phyloP scores from a whole-genome alignment of 148 eudicot species.

The Pouteria glomerata region DNA sequence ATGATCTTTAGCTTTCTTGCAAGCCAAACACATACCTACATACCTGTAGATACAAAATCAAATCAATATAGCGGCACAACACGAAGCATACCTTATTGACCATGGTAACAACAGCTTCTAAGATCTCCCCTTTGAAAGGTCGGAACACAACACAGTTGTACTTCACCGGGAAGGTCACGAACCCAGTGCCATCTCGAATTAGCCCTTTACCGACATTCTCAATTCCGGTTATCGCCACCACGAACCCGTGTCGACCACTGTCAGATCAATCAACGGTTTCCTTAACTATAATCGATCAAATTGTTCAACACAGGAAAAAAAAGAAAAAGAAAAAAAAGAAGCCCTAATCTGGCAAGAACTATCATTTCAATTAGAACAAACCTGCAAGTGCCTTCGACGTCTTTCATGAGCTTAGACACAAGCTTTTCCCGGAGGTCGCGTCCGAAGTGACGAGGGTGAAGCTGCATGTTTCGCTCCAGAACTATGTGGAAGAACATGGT shows the following conservation, averaged over 20 bases:
- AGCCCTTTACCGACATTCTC: conserved; percentile 86
- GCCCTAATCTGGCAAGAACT: not conserved
- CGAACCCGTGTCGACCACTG: conserved; percentile 93
- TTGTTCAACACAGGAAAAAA: too few species aligned
- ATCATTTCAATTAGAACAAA: not conserved
- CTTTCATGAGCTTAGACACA: conserved; percentile 82
- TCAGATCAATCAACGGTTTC: not conserved
- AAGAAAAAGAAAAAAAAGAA: not conserved
- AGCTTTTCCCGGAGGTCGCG: conserved; percentile 85
- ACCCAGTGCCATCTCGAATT: conserved; percentile 91
- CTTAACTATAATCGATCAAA: not conserved
- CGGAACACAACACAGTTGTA: conserved; percentile 90
- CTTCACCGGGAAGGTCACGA: conserved; percentile 85
- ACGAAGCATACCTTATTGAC: conserved; percentile 67
- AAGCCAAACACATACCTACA: not conserved
- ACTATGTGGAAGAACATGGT: conserved; percentile 90
- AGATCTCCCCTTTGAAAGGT: conserved; percentile 92
- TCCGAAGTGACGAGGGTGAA: conserved; percentile 91
- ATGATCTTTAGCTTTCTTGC: not conserved
- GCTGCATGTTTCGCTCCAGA: conserved; percentile 85
- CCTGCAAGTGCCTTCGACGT: conserved; percentile 99
- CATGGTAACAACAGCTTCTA: conserved; percentile 96
- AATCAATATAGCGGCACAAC: not conserved
- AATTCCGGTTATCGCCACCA: conserved; percentile 86
- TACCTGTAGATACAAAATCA: not conserved